Base-by-base conservation (phyloP, 805 yeast genomes). In the Candida ascalaphidarum region DNA sequence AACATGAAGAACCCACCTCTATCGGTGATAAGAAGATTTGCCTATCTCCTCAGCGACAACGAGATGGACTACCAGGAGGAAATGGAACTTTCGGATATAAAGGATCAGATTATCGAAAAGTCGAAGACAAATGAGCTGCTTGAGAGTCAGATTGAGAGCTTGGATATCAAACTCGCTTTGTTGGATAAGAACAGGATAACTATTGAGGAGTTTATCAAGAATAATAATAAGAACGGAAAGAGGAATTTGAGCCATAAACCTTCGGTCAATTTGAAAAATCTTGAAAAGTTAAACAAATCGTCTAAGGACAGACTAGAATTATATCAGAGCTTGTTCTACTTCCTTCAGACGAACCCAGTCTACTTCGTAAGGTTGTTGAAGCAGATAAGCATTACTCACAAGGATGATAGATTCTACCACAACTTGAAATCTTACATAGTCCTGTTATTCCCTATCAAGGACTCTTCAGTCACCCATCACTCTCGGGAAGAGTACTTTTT, bases 321-420 rank as follows among this genome's bases (percentile, higher is more conserved):
- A 1, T 82, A 81, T 51, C 95, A 80, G 41, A 80, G 82, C 14
- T 46, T 89, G 28, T 77, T 92, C 40, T 92, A 80, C 45, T 55
- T 89, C 15, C 52, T 92, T 24, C 97, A 92, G 49, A 81, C 94
- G 0, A 84, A 83, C 43, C 82, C 95, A 0, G 49, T 52, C 1
- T 89, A 89, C 44, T 65, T 88, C 46, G 63, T 76, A 2, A 55
- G 74, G 10, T 50, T 84, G 20, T 70, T 74, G 31, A 50, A 58
- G 11, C 41, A 51, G 7, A 50, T 56, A 17, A 40, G 27, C 34
- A 49, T 43, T 29, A 23, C 32, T 46, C 31, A 23, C 11, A 32
- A 30, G 13, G 26, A 25, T 10, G 20, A 28, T 8, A 22, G 28
- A 18, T 39, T 39, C 22, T 34, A 34, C 26, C 43, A 40, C 24